Percentiles rank a stretch among this genome's conserved stretches.
Evolutionary conservation across 768 basidiomycete species (phyloP).

Genomic region (Hygrocybe punicea): DNA sequence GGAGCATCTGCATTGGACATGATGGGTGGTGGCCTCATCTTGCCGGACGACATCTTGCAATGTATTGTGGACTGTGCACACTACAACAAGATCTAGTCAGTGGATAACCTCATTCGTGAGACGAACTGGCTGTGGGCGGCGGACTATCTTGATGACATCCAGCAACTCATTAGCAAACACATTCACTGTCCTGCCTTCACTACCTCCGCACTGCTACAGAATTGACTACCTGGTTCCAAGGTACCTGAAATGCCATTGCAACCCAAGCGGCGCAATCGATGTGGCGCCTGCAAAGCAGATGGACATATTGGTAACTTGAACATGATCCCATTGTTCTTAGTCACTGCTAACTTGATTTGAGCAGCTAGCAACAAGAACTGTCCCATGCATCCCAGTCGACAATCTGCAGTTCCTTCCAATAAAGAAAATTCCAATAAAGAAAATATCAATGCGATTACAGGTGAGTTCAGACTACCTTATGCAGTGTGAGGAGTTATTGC

Average conservation of each 20-base stretch:
- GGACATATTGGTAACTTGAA: not conserved
- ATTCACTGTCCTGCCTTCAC: not conserved
- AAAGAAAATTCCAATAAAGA: too few species aligned
- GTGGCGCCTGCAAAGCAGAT: not conserved
- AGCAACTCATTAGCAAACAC: not conserved
- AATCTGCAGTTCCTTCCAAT: too few species aligned
- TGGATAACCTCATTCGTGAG: conserved; percentile 8
- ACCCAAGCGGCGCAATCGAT: too few species aligned
- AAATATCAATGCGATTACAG: too few species aligned
- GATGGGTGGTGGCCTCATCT: not conserved
- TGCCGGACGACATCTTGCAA: conserved; percentile 3
- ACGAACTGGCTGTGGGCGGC: conserved; percentile 1
- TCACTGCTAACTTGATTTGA: not conserved
- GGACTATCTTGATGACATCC: not conserved
- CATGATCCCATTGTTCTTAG: too few species aligned
- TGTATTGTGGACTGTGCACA: conserved; percentile 13
- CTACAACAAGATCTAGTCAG: conserved; percentile 4
- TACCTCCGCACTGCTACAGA: not conserved
- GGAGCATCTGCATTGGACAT: not conserved
- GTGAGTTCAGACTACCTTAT: too few species aligned
- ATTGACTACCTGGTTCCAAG: not conserved
- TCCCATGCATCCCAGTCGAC: too few species aligned
- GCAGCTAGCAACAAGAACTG: not conserved
- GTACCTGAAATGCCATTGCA: not conserved
- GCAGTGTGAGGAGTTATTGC: too few species aligned